Evolutionary conservation across 495 filamentous ascomycete species (phyloP), one percentile per base, ranked within the genome.

Genomic region (Wilcoxina mikolae): DNA sequence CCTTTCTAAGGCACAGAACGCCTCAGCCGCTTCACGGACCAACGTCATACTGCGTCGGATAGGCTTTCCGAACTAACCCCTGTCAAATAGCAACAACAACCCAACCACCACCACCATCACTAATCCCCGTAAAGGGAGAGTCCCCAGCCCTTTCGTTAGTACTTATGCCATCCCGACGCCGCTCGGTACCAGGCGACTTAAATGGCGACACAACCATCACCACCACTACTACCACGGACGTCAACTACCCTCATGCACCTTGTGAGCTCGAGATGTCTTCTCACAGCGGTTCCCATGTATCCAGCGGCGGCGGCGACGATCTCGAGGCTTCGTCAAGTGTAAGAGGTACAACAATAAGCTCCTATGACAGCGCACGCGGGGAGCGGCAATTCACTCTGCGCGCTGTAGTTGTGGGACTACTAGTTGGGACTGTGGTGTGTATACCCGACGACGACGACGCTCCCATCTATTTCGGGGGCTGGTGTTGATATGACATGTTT

Each of bases 381-480:
- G 47, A 52, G 31, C 51, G 53, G 31, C 82, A 84, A 70, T 95
- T 99, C 69, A 96, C 93, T 4, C 18, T 80, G 15, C 83, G 91
- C 41, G 87, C 85, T 27, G 71, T 95, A 35, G 63, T 80, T 25
- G 86, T 87, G 49, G 91, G 91, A 31, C 70, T 96, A 4, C 68
- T 76, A 2, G 90, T 96, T 55, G 91, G 91, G 25, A 75, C 87
- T 2, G 72, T 96, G 39, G 94, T 95, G 56, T 12, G 46, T 39
- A n/a, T 18, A 18, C 35, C 12, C 1, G 12, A 15, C 35, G 35
- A 39, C 4, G 35, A 39, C n/a, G n/a, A n/a, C n/a, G n/a, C n/a
- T n/a, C n/a, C n/a, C 12, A 39, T 39, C 12, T 12, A 39, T 5
- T 5, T 39, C 12, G 35, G 20, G 20, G 35, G 35, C 15, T 5